Percentiles rank a stretch among this genome's conserved stretches.
phyloP scores from a whole-genome alignment of 345 rosid genomes.

The Melaleuca quinquenervia region DNA sequence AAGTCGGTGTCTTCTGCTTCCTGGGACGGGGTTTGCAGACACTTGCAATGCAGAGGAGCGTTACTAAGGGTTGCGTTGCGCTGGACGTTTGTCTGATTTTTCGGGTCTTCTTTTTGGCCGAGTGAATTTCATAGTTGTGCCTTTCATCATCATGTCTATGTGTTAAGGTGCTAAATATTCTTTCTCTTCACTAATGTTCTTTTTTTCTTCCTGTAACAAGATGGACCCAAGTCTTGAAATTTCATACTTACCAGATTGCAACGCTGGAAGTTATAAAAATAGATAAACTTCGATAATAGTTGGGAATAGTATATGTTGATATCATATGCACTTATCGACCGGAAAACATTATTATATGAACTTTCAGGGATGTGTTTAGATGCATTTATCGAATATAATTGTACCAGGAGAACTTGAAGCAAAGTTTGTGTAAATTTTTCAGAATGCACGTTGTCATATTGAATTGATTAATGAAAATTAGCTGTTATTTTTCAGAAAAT shows the following conservation, averaged over 20 bases:
- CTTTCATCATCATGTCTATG: not conserved
- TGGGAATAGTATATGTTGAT: not conserved
- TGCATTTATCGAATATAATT: not conserved
- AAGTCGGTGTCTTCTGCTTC: not conserved
- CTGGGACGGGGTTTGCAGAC: not conserved
- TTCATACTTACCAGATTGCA: not conserved
- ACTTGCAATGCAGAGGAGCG: not conserved
- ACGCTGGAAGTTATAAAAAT: not conserved
- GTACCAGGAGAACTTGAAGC: not conserved
- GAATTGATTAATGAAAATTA: not conserved
- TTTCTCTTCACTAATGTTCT: not conserved
- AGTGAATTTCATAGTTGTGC: not conserved
- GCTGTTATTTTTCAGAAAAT: not conserved
- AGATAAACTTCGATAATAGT: not conserved
- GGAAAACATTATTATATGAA: too few species aligned
- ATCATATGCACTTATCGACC: not conserved
- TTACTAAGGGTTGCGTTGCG: not conserved
- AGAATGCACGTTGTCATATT: not conserved
- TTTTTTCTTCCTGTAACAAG: not conserved
- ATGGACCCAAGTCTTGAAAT: not conserved
- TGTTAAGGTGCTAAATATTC: not conserved
- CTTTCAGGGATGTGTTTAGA: not conserved
- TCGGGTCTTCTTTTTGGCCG: not conserved
- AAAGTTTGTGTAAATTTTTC: not conserved
- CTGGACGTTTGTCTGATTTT: not conserved